Percentiles rank a stretch among this genome's conserved stretches.
phyloP scores from a whole-genome alignment of 140 eudicot genomes.

The Ambrosia hybrid region DNA sequence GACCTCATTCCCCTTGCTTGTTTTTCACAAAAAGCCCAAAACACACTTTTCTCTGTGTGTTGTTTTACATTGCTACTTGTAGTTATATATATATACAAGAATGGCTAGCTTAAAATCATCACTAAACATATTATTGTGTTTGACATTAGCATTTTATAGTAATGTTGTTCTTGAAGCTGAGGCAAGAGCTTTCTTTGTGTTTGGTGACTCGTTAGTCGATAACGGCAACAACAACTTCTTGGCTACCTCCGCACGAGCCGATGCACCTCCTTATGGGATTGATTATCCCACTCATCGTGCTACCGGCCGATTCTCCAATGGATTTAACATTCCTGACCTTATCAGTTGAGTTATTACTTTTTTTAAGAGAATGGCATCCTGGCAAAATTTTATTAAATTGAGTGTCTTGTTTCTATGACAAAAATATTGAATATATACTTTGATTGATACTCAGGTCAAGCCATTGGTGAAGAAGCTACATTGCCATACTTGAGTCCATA shows the following conservation, averaged over 20 bases:
- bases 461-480: constrained; percentile 46
- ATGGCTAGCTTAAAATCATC: constrained; percentile 35
- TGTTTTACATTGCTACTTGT: constrained; percentile 11
- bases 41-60: constrained; percentile 25
- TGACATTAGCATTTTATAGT: constrained; percentile 19
- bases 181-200: constrained; percentile 30
- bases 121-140: constrained; percentile 25
- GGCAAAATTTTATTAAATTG: background rate
- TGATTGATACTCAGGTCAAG: constrained; percentile 33
- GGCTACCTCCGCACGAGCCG: constrained; percentile 13
- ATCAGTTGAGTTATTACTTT: constrained; percentile 39
- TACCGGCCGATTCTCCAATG: constrained; percentile 9
- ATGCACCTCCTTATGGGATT: constrained; percentile 19
- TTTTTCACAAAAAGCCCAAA: constrained; percentile 20
- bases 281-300: constrained; percentile 10
- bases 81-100: background rate
- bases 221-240: constrained; percentile 24
- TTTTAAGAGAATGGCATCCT: too few species aligned
- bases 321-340: constrained; percentile 31
- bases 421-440: background rate
- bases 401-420: background rate
- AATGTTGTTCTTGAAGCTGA: constrained; percentile 33
- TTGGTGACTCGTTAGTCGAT: constrained; percentile 22
- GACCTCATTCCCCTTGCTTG: constrained; percentile 22
- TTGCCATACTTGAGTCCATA: constrained; percentile 50